Evolutionary conservation across 2,329 filamentous ascomycete species (phyloP).

Genomic region (Botrytis medusae): DNA sequence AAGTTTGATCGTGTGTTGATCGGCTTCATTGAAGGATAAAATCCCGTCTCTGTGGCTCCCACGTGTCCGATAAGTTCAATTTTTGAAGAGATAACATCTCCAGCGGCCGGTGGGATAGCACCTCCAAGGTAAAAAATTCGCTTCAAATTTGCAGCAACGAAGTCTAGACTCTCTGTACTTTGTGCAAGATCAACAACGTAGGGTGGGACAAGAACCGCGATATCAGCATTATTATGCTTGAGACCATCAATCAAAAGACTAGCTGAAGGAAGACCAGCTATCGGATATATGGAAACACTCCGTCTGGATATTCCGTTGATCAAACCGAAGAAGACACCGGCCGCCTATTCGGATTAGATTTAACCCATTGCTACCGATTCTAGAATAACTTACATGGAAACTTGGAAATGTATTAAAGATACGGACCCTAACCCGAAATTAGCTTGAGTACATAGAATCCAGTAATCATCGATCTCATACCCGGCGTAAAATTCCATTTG

Average conservation of each 20-base stretch:
- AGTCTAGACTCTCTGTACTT: slow-evolving; percentile 1
- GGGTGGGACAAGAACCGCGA: slow-evolving; percentile 13
- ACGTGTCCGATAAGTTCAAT: neutral
- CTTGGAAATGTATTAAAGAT: slow-evolving; percentile 13
- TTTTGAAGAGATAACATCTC: slow-evolving; percentile 14
- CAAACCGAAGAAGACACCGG: slow-evolving; percentile 4
- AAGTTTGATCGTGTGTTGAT: neutral
- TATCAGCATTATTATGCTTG: slow-evolving; percentile 13
- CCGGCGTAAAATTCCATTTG: slow-evolving; percentile 5
- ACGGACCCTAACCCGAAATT: neutral
- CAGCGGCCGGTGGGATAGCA: slow-evolving; percentile 6
- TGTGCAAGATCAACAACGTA: slow-evolving; percentile 15
- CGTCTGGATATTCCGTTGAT: neutral
- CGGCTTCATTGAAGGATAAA: slow-evolving; percentile 14
- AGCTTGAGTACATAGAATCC: neutral
- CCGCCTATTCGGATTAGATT: neutral
- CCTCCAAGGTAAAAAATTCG: slow-evolving; percentile 7
- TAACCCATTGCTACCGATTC: neutral
- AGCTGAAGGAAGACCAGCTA: slow-evolving; percentile 7
- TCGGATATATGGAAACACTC: slow-evolving; percentile 1
- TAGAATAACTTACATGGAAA: slow-evolving; percentile 10
- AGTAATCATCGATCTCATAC: neutral
- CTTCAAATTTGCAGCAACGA: slow-evolving; percentile 1
- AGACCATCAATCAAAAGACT: slow-evolving; percentile 14
- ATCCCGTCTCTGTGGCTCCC: slow-evolving; percentile 8